Evolutionary conservation across 1,139 yeast species (phyloP).

Genomic region (Groenewaldozyma auringiensis): DNA sequence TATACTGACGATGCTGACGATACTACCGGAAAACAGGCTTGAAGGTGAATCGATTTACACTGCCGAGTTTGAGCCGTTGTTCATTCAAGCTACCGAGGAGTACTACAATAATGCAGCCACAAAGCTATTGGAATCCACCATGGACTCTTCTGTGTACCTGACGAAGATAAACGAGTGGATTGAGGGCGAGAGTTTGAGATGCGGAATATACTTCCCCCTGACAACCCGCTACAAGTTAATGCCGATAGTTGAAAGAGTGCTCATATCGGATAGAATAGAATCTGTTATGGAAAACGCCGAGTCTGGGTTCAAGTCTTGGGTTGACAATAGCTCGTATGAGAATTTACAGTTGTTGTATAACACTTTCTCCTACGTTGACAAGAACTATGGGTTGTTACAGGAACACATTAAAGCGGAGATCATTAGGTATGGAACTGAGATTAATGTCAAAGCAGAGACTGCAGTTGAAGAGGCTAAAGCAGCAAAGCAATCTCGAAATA

Average conservation of each 20-base stretch:
- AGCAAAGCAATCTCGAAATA: slow-evolving; percentile 19
- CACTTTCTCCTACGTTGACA: slow-evolving; percentile 48
- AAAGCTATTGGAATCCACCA: slow-evolving; percentile 34
- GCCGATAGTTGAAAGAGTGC: slow-evolving; percentile 51
- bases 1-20: slow-evolving; percentile 65
- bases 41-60: slow-evolving; percentile 45
- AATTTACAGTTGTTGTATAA: slow-evolving; percentile 43
- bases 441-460: slow-evolving; percentile 25
- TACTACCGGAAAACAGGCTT: slow-evolving; percentile 36
- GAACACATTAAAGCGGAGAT: slow-evolving; percentile 45
- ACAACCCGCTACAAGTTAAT: slow-evolving; percentile 42
- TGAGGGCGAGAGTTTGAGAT: slow-evolving; percentile 51
- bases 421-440: slow-evolving; percentile 35
- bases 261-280: slow-evolving; percentile 55
- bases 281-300: slow-evolving; percentile 41
- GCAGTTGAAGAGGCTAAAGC: slow-evolving; percentile 18
- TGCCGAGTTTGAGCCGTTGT: slow-evolving; percentile 58
- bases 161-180: slow-evolving; percentile 46
- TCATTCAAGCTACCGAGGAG: slow-evolving; percentile 47
- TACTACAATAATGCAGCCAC: slow-evolving; percentile 48
- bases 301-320: slow-evolving; percentile 54
- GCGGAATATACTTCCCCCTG: slow-evolving; percentile 48
- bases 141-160: slow-evolving; percentile 49
- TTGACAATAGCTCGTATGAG: slow-evolving; percentile 34
- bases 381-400: slow-evolving; percentile 44